These are phyloP conservation scores for Hypoxylon fragiforme DNA, from an alignment of 495 filamentous ascomycete genomes.

Conservation along the genomic window DNA sequence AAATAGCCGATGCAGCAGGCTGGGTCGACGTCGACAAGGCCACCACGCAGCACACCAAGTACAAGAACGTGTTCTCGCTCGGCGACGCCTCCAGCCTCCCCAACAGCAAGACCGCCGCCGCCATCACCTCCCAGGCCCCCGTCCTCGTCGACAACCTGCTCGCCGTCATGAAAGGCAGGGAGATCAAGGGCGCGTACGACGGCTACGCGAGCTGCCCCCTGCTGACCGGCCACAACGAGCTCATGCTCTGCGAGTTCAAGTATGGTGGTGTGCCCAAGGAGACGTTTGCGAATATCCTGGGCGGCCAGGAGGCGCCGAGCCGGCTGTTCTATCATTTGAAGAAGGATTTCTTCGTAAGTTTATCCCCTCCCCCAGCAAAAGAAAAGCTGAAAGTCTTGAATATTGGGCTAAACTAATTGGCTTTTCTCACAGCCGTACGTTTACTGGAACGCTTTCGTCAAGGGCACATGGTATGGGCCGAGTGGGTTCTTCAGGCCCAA, in stretches of 20 bases:
- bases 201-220: conserved; percentile 73
- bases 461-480: conserved; percentile 37
- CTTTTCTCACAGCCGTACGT: conserved; percentile 23
- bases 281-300: conserved; percentile 61
- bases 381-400: no score
- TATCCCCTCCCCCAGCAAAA: no score
- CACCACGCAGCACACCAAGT: conserved; percentile 65
- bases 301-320: conserved; percentile 60
- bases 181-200: conserved; percentile 57
- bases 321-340: conserved; percentile 66
- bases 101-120: conserved; percentile 70
- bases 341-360: conserved; percentile 66
- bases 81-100: conserved; percentile 69
- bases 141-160: conserved; percentile 63
- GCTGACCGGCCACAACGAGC: conserved; percentile 66
- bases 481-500: conserved; percentile 32
- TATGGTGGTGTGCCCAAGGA: conserved; percentile 72
- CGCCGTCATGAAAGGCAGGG: conserved; percentile 56
- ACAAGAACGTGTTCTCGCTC: conserved; percentile 67
- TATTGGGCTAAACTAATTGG: neutral
- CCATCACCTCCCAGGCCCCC: conserved; percentile 65
- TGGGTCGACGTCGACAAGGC: conserved; percentile 66
- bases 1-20: conserved; percentile 58
- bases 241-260: conserved; percentile 72
- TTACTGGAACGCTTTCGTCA: conserved; percentile 36